Evolutionary conservation across 345 rosid genomes (phyloP).

Genomic region (Sisymbrium altissimum): DNA sequence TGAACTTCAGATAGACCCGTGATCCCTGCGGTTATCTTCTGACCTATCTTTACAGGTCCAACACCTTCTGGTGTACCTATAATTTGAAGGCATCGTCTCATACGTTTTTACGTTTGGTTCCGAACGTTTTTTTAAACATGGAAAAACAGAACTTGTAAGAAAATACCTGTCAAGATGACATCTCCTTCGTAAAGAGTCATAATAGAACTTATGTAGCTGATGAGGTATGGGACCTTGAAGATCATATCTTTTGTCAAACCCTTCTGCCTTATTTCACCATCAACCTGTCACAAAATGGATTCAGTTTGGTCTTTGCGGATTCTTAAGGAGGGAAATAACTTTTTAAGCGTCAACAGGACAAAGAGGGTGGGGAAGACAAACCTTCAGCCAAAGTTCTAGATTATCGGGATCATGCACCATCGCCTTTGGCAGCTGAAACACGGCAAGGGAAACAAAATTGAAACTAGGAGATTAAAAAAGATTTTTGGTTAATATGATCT

Average conservation of each 20-base stretch:
- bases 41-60: conserved; percentile 86
- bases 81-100: not conserved
- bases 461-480: not conserved
- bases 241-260: conserved; percentile 92
- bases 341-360: not conserved
- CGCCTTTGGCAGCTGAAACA: conserved; percentile 61
- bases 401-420: conserved; percentile 69
- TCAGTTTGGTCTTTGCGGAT: not conserved
- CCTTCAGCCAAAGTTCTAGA: conserved; percentile 95
- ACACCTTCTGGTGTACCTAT: conserved; percentile 93
- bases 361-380: conserved; percentile 9
- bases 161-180: conserved; percentile 82
- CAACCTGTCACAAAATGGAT: conserved; percentile 47
- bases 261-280: conserved; percentile 78
- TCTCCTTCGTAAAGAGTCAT: conserved; percentile 96
- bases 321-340: not conserved
- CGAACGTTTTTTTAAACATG: not conserved
- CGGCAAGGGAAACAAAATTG: not conserved
- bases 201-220: conserved; percentile 86
- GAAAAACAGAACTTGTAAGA: not conserved
- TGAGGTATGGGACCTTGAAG: conserved; percentile 78
- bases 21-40: conserved; percentile 81
- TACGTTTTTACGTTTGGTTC: not conserved
- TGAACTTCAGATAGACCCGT: conserved; percentile 64
- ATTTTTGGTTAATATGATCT: not conserved